phyloP scores from a whole-genome alignment of 2,329 filamentous ascomycete species.

The Colletotrichum sp. region DNA sequence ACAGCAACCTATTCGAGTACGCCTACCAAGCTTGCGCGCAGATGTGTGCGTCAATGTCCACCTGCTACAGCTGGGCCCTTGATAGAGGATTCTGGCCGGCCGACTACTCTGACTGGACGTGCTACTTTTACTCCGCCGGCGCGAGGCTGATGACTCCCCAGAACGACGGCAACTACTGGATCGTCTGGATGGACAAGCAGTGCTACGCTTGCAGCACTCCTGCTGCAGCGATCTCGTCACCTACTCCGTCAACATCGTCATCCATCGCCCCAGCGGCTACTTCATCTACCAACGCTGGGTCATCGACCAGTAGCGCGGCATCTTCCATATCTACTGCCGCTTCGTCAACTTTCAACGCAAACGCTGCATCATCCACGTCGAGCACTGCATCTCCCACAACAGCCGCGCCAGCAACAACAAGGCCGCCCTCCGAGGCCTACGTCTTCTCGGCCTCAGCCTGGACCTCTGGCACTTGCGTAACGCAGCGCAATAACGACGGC shows the following conservation, averaged over 20 bases:
- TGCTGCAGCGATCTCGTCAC: background rate
- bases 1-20: background rate
- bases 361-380: background rate
- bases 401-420: background rate
- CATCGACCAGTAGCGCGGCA: background rate
- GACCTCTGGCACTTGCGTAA: background rate
- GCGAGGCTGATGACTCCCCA: background rate
- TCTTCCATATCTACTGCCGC: background rate
- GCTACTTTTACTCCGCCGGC: slow-evolving; percentile 7
- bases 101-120: slow-evolving; percentile 2
- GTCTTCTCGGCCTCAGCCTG: background rate
- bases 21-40: slow-evolving; percentile 4
- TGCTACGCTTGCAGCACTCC: background rate
- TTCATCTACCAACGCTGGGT: background rate
- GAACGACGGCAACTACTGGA: background rate
- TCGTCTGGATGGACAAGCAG: slow-evolving; percentile 8
- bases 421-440: background rate
- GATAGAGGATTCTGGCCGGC: slow-evolving; percentile 1
- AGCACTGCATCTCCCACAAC: background rate
- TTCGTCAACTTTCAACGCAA: background rate
- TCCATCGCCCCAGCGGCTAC: background rate
- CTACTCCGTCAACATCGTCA: background rate
- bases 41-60: background rate
- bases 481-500: background rate
- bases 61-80: slow-evolving; percentile 3